Evolutionary conservation across 2,329 filamentous ascomycete genomes (phyloP).

Genomic region (Fusarium acutatum): DNA sequence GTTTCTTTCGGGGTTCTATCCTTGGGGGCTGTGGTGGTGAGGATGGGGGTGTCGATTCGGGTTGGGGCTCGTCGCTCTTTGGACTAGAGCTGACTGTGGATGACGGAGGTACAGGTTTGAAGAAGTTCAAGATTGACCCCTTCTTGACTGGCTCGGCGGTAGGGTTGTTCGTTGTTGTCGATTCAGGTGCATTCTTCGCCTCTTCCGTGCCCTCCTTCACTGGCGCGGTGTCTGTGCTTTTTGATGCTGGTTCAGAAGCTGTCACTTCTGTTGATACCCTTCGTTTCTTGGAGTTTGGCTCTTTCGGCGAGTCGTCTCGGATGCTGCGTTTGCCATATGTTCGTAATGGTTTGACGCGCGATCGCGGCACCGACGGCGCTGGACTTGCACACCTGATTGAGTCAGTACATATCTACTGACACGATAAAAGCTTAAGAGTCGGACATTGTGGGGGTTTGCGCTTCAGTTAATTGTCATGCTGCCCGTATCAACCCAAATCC

Average conservation of each 20-base stretch:
- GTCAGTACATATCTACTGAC: not conserved
- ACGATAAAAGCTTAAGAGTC: accelerated
- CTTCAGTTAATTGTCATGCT: conserved; percentile 13
- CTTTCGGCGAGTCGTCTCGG: conserved; percentile 32
- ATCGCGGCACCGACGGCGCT: conserved; percentile 36
- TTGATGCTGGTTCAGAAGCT: not conserved
- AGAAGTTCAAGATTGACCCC: conserved; percentile 53
- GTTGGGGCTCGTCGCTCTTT: conserved; percentile 24
- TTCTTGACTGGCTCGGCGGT: conserved; percentile 29
- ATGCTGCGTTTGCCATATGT: conserved; percentile 52
- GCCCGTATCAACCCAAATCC: not conserved
- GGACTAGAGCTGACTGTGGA: conserved; percentile 10
- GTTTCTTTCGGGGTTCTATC: conserved; percentile 28
- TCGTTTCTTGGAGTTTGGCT: conserved; percentile 38
- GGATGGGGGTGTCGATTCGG: conserved; percentile 35
- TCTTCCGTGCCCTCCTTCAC: not conserved
- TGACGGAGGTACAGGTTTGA: conserved; percentile 45
- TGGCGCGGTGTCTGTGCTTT: not conserved
- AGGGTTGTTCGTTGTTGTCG: not conserved
- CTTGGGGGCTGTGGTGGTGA: conserved; percentile 17
- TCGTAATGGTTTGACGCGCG: conserved; percentile 48
- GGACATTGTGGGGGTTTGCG: not conserved
- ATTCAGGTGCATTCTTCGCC: not conserved
- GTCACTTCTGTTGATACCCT: not conserved
- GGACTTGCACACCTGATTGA: conserved; percentile 44